Percentiles rank a stretch among this genome's conserved stretches.
phyloP scores from a whole-genome alignment of 768 basidiomycete genomes.

The Mycena vitilis region DNA sequence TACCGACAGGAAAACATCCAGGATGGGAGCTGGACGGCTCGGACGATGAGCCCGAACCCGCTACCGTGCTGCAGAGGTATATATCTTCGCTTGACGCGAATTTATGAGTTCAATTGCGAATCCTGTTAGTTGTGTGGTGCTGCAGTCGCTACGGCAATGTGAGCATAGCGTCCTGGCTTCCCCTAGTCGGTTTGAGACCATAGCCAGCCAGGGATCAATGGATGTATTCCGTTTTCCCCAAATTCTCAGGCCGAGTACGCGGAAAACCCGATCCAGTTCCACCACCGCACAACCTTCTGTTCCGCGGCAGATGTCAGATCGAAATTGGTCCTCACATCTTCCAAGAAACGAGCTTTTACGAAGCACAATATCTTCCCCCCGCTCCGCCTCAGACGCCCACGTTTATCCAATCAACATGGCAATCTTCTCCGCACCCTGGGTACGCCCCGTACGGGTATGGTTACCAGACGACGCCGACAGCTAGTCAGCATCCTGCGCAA shows the following conservation, averaged over 20 bases:
- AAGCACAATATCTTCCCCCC: conserved; percentile 72
- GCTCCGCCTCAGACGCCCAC: conserved; percentile 33
- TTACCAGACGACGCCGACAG: conserved; percentile 16
- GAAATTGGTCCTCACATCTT: conserved; percentile 84
- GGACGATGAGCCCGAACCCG: conserved; percentile 57
- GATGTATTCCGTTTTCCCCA: conserved; percentile 75
- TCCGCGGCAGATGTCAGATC: conserved; percentile 75
- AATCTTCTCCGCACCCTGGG: conserved; percentile 11
- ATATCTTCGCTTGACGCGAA: conserved; percentile 1
- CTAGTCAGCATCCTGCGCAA: conserved; percentile 39
- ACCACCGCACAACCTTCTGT: conserved; percentile 75
- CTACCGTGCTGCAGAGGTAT: conserved; percentile 70
- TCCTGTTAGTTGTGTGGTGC: conserved; percentile 63
- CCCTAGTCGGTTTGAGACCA: conserved; percentile 29
- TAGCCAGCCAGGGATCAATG: conserved; percentile 64
- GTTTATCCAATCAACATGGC: conserved; percentile 21
- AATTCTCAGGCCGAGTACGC: conserved; percentile 75
- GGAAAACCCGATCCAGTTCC: conserved; percentile 67
- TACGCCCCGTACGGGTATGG: conserved; percentile 33
- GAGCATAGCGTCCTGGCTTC: conserved; percentile 31
- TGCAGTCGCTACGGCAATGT: conserved; percentile 82
- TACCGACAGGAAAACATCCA: conserved; percentile 69
- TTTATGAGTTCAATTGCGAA: conserved; percentile 14
- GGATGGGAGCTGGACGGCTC: conserved; percentile 69
- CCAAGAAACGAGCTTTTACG: conserved; percentile 73